These are phyloP conservation scores for Aspergillus incahuasiensis DNA, from an alignment of 495 filamentous ascomycete genomes.

Conservation along the genomic window DNA sequence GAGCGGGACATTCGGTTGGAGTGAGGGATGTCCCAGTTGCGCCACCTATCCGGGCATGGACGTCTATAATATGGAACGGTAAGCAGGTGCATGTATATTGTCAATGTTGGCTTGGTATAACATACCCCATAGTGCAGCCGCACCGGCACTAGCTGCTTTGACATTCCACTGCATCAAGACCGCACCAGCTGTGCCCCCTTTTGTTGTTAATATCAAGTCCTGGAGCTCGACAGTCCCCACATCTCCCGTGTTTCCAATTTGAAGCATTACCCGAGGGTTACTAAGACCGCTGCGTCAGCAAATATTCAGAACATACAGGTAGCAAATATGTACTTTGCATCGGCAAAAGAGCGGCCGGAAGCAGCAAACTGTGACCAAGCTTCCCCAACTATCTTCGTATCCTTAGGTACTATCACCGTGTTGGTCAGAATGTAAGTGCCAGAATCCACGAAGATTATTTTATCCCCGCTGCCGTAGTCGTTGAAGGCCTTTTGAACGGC, in stretches of 20 bases:
- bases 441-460: slow-evolving; percentile 56
- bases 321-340: slow-evolving; percentile 21
- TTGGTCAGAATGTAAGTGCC: slow-evolving; percentile 57
- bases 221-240: slow-evolving; percentile 55
- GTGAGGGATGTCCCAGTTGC: slow-evolving; percentile 53
- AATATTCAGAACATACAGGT: neutral
- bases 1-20: slow-evolving; percentile 51
- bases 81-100: neutral
- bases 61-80: slow-evolving; percentile 17
- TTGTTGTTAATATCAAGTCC: slow-evolving; percentile 52
- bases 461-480: slow-evolving; percentile 42
- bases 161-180: slow-evolving; percentile 49
- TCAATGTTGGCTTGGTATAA: neutral
- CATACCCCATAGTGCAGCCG: slow-evolving; percentile 52
- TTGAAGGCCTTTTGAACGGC: slow-evolving; percentile 50
- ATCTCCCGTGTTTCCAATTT: slow-evolving; percentile 53
- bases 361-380: slow-evolving; percentile 48
- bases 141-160: slow-evolving; percentile 45
- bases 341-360: slow-evolving; percentile 47
- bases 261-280: slow-evolving; percentile 53
- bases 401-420: slow-evolving; percentile 52
- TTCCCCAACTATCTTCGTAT: slow-evolving; percentile 53
- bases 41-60: slow-evolving; percentile 50
- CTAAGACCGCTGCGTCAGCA: neutral
- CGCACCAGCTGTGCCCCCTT: slow-evolving; percentile 46